Base-by-base conservation (phyloP, 805 yeast species). In the Torulaspora microellipsoides region DNA sequence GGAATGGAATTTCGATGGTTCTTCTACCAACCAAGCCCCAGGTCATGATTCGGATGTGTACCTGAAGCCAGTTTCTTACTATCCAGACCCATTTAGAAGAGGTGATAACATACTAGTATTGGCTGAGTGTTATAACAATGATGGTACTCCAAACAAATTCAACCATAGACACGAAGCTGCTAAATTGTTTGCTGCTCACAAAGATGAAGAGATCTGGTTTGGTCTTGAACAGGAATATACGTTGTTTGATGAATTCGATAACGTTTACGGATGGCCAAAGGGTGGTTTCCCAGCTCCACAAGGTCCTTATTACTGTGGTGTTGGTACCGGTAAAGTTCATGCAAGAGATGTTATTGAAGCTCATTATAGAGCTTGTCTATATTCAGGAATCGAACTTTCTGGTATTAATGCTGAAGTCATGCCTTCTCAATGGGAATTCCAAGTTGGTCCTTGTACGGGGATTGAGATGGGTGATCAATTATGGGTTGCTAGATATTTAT, bases 381-480 rank as follows among this genome's bases (percentile, higher is more conserved):
- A 86, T 67, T 83, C 98, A 53, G 98, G 98, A 65, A 69, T 91
- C 60, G 74, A 77, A 66, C 83, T 91, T 56, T 84, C 95, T 42
- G 99, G 99, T 76, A 90, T 93, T 69, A 91, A 93, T 70, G 99
- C 98, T 59, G 99, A 91, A 78, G 99, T 91, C 54, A 93, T 91
- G 98, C 99, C 99, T 48, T 89, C 97, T 49, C 99, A 91, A 78
- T 91, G 99, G 99, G 99, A 91, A 77, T 91, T 86, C 86, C 99
- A 91, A 78, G 98, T 91, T 57, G 99, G 99, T 62, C 98, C 99
- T 55, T 88, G 96, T 71, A 79, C 72, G 54, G 99, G 99, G 65
- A 91, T 93, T 67, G 69, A 72, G 58, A 91, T 91, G 98, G 98
- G 97, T 68, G 99, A 91, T 70, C 84, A 91, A 71, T 80, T 93